Evolutionary conservation across 768 basidiomycete species (phyloP), one percentile per base, ranked within the genome.

Genomic region (Albatrellus ellisii): DNA sequence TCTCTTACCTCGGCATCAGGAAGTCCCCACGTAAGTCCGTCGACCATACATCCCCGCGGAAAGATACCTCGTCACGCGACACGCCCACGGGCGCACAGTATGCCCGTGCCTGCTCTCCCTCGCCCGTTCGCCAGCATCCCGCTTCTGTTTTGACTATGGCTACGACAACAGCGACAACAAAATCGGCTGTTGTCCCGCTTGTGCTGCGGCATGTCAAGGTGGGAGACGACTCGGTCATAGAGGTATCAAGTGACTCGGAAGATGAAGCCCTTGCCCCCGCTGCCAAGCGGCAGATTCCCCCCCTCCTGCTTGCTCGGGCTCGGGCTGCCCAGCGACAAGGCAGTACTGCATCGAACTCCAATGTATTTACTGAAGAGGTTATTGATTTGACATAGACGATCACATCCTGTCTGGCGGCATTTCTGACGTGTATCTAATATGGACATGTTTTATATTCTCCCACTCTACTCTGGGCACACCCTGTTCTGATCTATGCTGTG

Each of bases 361-460:
- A 42, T 4, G 25, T 25, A 15, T 21, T 21, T 20, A 27, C 33
- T 22, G 47, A 3, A 6, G 59, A 64, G 20, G 44, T 68, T n/a
- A 68, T 68, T 24, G 67, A 68, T 57, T 53, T 68, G 12, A 67
- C 67, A 5, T 67, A n/a, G 9, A n/a, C 28, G n/a, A n/a, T 8
- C 28, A 29, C 28, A n/a, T 29, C 9, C 28, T 29, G 28, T 29
- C 28, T 29, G 28, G 9, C n/a, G n/a, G n/a, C 7, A 6, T 42
- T 38, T 32, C 25, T 9, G 9, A 28, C n/a, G 4, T 12, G n/a
- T n/a, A n/a, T n/a, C n/a, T n/a, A n/a, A n/a, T n/a, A n/a, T n/a
- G n/a, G n/a, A n/a, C n/a, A n/a, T n/a, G n/a, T n/a, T n/a, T n/a
- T n/a, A n/a, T n/a, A n/a, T n/a, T n/a, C n/a, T n/a, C n/a, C n/a